Evolutionary conservation across 2,329 filamentous ascomycete genomes (phyloP), one percentile per base, ranked within the genome.

Genomic region (Penicillium vulpinum): DNA sequence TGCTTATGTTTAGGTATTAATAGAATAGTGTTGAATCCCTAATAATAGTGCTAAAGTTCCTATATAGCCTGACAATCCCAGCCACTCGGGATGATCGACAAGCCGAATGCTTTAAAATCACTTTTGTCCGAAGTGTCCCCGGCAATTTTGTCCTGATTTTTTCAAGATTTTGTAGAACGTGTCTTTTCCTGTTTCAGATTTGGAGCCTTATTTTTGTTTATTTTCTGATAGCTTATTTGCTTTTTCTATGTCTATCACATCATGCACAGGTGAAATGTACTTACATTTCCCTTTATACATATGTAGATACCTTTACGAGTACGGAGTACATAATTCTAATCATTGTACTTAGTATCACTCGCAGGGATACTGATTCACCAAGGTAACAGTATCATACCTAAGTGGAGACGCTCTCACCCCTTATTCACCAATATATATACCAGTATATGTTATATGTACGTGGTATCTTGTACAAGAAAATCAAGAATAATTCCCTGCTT

Each of bases 41-140:
- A 29, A 35, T 22, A 18, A 43, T 28, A 28, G 24, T 9, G 11
- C 41, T 44, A 18, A 29, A 29, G 28, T 31, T 31, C 18, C 22
- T 28, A 28, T 28, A 24, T 33, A 46, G 21, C 21, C 31, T 33
- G 45, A 33, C 15, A 24, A 29, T 56, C 22, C 21, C n/a, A 29
- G 45, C 21, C 51, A 50, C 53, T 51, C 36, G 48, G 48, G 26
- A 51, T 31, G 49, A 51, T 51, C 49, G 49, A 51, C 49, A 43
- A 31, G 28, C 28, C 43, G 18, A 44, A 11, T n/a, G 40, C 40
- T 46, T 46, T 33, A 24, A 46, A 33, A 22, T 46, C 29, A 22
- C 2, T 46, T 31, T 39, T 16, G 11, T 44, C 49, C 49, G 49
- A 44, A 31, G 48, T 51, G 13, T 26, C 26, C 29, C 24, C 48